phyloP scores from a whole-genome alignment of 2,329 filamentous ascomycete species.

The Hypoxylon sp. region DNA sequence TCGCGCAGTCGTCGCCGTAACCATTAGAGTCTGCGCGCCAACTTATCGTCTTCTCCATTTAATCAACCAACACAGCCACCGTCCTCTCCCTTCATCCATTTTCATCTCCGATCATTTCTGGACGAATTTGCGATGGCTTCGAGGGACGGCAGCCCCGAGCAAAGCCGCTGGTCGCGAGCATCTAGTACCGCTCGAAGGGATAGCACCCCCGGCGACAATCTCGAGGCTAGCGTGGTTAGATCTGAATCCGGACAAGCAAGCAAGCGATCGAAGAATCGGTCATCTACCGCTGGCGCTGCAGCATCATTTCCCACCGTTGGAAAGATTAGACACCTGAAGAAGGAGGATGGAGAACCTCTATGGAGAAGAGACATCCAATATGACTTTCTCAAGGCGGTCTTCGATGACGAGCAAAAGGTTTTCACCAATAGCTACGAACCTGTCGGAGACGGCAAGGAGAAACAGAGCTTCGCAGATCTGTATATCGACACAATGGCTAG shows the following conservation, averaged over 20 bases:
- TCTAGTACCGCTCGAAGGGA: constrained; percentile 46
- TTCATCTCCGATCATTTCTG: constrained; percentile 15
- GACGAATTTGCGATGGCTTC: constrained; percentile 48
- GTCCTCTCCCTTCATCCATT: constrained; percentile 6
- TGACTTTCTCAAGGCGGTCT: constrained; percentile 85
- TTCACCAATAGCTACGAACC: constrained; percentile 92
- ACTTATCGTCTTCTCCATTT: background rate
- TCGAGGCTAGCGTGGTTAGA: constrained; percentile 50
- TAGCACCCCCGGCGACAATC: constrained; percentile 45
- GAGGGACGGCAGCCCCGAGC: constrained; percentile 48
- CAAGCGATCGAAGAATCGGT: constrained; percentile 50
- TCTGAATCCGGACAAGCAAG: constrained; percentile 45
- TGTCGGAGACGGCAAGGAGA: constrained; percentile 61
- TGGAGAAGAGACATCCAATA: constrained; percentile 92
- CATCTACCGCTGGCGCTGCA: constrained; percentile 39
- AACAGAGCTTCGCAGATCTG: constrained; percentile 90
- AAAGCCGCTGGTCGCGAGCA: constrained; percentile 48
- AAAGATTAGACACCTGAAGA: constrained; percentile 89
- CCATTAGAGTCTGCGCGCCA: constrained; percentile 6
- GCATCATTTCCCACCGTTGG: constrained; percentile 58
- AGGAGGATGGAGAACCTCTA: constrained; percentile 87
- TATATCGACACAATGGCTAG: constrained; percentile 99
- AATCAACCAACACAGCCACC: constrained; percentile 5
- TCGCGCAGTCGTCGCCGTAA: constrained; percentile 12
- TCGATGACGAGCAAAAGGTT: constrained; percentile 79